Base-by-base conservation (phyloP, 2,329 filamentous ascomycete species). In the Westerdykella ornata region DNA sequence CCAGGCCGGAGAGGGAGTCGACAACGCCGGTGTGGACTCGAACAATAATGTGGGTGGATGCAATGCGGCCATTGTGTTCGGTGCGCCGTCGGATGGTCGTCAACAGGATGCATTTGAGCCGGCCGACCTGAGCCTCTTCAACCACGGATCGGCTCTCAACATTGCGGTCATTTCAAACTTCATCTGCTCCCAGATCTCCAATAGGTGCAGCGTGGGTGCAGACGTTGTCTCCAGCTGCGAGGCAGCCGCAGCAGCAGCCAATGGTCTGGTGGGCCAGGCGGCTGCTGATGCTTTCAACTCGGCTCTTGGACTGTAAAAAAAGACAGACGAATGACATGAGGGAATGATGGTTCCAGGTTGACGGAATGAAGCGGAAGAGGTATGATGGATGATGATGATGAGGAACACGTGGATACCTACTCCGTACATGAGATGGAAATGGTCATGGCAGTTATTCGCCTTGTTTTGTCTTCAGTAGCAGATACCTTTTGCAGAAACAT, bases 131-230 rank as follows among this genome's bases (percentile, higher is more conserved):
- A 41, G 48, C 26, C 59, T 54, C 54, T 78, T 77, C 64, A 68
- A 65, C 57, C 76, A 78, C 60, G 74, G 74, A 39, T 75, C 72
- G 3, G 74, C 74, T 6, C 56, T 68, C 31, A 69, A 68, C 52
- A 73, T 75, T 52, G 63, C 55, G 32, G 62, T 75, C 51, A 70
- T 76, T 48, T 63, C 72, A 12, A 49, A 62, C 35, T 76, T 76
- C 52, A 72, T 73, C 56, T 74, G 71, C 57, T 54, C 63, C 31
- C 69, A 70, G 41, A 56, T 73, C 15, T 43, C 53, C 22, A 65
- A 46, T 43, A 52, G 51, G 42, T 63, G 57, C 45, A 37, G 52
- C 8, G 53, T 51, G 4, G 43, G 43, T 29, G 46, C 44, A 1
- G 52, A 46, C n/a, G 49, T 54, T n/a, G 42, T 57, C 16, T 47